A percentile compares a stretch with the other conserved stretches of the same genome.
phyloP scores from a whole-genome alignment of 2,329 filamentous ascomycete species.

The Alternaria atra region DNA sequence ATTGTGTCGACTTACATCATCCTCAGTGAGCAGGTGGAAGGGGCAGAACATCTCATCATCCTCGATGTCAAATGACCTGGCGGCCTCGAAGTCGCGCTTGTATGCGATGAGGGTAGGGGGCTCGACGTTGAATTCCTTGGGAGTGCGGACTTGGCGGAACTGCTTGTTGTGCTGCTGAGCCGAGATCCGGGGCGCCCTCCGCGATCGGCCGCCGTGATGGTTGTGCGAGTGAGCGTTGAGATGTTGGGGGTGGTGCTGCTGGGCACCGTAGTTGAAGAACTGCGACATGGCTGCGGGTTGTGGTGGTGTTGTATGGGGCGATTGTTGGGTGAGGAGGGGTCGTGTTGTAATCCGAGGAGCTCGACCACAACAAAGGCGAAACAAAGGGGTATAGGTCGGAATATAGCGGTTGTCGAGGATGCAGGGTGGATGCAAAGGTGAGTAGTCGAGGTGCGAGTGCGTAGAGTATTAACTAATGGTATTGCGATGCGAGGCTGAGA shows the following conservation, averaged over 20 bases:
- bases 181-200: slow-evolving; percentile 81
- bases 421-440: slow-evolving; percentile 22
- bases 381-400: slow-evolving; percentile 30
- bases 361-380: slow-evolving; percentile 38
- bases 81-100: slow-evolving; percentile 87
- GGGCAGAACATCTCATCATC: slow-evolving; percentile 97
- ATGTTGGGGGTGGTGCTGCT: slow-evolving; percentile 57
- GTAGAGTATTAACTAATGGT: slow-evolving; percentile 33
- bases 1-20: slow-evolving; percentile 71
- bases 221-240: slow-evolving; percentile 70
- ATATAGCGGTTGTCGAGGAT: slow-evolving; percentile 9
- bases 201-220: slow-evolving; percentile 85
- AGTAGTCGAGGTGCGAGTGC: slow-evolving; percentile 19
- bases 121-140: slow-evolving; percentile 82
- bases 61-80: slow-evolving; percentile 92
- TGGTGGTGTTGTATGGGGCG: slow-evolving; percentile 28
- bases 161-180: slow-evolving; percentile 89
- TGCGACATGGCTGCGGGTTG: slow-evolving; percentile 54
- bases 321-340: slow-evolving; percentile 30
- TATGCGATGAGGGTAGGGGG: slow-evolving; percentile 79
- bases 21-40: slow-evolving; percentile 84
- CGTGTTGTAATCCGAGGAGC: slow-evolving; percentile 22
- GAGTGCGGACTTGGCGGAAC: slow-evolving; percentile 82
- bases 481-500: slow-evolving; percentile 35
- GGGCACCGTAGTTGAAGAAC: slow-evolving; percentile 59